Percentiles rank a stretch among this genome's conserved stretches.
Conservation (phyloP, 257 asterid species). For the Ilex asprella region DNA sequence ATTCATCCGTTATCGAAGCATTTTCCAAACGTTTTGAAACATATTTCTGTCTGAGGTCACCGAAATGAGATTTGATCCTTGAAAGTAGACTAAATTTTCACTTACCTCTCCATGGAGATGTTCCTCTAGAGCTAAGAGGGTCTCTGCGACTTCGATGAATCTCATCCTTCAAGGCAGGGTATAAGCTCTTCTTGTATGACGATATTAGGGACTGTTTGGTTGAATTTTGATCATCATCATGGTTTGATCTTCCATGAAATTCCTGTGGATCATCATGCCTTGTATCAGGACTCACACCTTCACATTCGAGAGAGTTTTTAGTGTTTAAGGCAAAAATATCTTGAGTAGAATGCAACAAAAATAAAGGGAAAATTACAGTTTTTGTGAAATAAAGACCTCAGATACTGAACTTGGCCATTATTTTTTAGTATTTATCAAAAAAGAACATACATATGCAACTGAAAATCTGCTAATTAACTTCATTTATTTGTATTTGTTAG, state of each 20-base stretch:
- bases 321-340: no score
- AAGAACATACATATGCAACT: no score
- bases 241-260: constrained; percentile 37
- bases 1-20: no score
- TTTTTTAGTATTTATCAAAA: no score
- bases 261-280: constrained; percentile 55
- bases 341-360: background rate
- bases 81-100: background rate
- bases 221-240: constrained; percentile 43
- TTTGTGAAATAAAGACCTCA: no score
- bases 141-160: constrained; percentile 23
- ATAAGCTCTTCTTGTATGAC: constrained; percentile 48
- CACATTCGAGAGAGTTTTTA: background rate
- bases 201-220: constrained; percentile 48
- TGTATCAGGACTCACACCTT: constrained; percentile 73
- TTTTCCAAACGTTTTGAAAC: no score
- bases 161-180: constrained; percentile 52
- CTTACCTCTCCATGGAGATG: constrained; percentile 40
- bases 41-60: no score
- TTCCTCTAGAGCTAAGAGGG: constrained; percentile 9
- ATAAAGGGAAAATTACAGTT: background rate
- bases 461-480: no score
- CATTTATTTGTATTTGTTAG: no score
- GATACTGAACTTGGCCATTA: no score
- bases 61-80: no score